Base-by-base conservation (phyloP, 352 stramenopile species). In the Globisporangium barbulae region DNA sequence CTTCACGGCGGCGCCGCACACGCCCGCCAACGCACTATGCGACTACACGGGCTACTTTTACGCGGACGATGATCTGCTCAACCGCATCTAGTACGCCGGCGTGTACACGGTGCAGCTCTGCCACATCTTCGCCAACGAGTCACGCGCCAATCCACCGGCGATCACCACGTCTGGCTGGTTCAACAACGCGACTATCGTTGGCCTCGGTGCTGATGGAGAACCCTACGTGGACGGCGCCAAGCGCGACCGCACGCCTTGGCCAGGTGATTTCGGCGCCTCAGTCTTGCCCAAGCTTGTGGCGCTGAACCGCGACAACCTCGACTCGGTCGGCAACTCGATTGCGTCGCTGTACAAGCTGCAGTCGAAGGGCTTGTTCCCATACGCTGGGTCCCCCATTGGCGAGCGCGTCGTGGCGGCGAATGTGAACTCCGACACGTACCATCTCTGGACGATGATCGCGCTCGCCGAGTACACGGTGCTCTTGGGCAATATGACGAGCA, bases 61-160 rank as follows among this genome's bases (percentile, higher is more conserved):
- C 62, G 68, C 53, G 8, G 70, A 80, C 52, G 73, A 80, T 48
- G 73, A 74, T 8, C 64, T 80, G 53, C 60, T 80, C 25, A 80
- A 78, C 59, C 73, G 68, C 9, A 70, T 80, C 48, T 80, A 67
- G 70, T 77, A 78, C 59, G 70, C 73, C 0, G 70, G 70, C 21
- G 73, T 65, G 30, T 80, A 80, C 60, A 80, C 70, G 9, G 64
- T 75, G 5, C 73, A 80, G 59, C 56, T 80, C 1, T 77, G 70
- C 63, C 65, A 65, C 30, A 70, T 80, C 54, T 55, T 61, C 17
- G 67, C 70, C 3, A 80, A 74, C 35, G 73, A 78, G n/a, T 73
- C 73, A 2, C 48, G 48, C 48, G 25, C 25, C 13, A 54, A 54
- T 6, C 48, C 48, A 7, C 48, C 48, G 6, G 6, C 25, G 25